phyloP scores from a whole-genome alignment of 2,329 filamentous ascomycete species.

The Talaromyces albobiverticillius region DNA sequence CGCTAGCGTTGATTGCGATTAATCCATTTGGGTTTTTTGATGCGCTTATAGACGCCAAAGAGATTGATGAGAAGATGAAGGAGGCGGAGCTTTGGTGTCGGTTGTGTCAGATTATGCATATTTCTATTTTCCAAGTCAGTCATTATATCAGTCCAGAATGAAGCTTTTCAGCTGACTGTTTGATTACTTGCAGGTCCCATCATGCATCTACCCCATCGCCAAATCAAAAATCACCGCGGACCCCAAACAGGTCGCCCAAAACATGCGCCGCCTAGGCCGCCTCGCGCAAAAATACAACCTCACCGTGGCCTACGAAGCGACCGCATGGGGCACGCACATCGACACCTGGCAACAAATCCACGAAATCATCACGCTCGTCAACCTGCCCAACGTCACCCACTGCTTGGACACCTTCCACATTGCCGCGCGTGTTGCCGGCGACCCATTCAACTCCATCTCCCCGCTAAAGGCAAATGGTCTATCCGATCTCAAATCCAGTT shows the following conservation, averaged over 20 bases:
- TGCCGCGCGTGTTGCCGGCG: slow-evolving; percentile 17
- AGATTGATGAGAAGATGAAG: slow-evolving; percentile 12
- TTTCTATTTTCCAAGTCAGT: slow-evolving; percentile 16
- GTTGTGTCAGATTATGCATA: slow-evolving; percentile 16
- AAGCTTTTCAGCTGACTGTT: not conserved
- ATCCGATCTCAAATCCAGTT: slow-evolving; percentile 11
- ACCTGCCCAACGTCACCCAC: slow-evolving; percentile 15
- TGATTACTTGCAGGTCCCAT: not conserved
- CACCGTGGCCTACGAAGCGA: slow-evolving; percentile 15
- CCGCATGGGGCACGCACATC: slow-evolving; percentile 13
- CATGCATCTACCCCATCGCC: not conserved
- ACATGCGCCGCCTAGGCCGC: slow-evolving; percentile 9
- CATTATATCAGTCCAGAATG: too few species aligned
- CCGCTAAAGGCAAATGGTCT: slow-evolving; percentile 15
- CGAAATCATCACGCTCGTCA: slow-evolving; percentile 14
- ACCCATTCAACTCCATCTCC: slow-evolving; percentile 17
- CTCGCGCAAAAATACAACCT: slow-evolving; percentile 23
- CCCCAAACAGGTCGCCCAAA: not conserved
- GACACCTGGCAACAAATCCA: slow-evolving; percentile 16
- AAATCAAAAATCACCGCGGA: not conserved
- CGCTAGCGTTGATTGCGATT: slow-evolving; percentile 13
- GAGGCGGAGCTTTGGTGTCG: slow-evolving; percentile 19
- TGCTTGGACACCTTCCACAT: slow-evolving; percentile 19
- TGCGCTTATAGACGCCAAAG: slow-evolving; percentile 5
- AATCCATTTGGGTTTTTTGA: slow-evolving; percentile 18